A percentile compares a stretch with the other conserved stretches of the same genome.
phyloP scores from a whole-genome alignment of 2,329 filamentous ascomycete genomes.

The Xylariales sp. region DNA sequence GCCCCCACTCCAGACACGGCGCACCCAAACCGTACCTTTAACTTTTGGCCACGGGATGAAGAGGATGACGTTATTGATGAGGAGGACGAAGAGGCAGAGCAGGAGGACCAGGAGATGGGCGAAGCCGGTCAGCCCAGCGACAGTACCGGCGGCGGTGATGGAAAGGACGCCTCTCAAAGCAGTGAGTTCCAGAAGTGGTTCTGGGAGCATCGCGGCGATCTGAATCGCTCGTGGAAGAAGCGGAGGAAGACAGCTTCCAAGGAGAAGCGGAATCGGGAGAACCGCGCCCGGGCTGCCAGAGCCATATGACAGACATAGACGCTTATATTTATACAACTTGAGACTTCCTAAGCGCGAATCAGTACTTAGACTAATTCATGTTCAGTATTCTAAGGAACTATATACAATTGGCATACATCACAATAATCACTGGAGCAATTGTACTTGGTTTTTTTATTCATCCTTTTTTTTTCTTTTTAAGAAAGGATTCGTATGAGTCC shows the following conservation, averaged over 20 bases:
- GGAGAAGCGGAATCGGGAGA: slow-evolving; percentile 63
- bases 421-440: no score
- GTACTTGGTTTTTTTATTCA: no score
- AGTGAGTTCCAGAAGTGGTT: slow-evolving; percentile 64
- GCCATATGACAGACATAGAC: slow-evolving; percentile 34
- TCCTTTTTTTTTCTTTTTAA: no score
- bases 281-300: slow-evolving; percentile 48
- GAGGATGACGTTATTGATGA: slow-evolving; percentile 21
- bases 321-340: no score
- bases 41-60: slow-evolving; percentile 44
- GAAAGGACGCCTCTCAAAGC: slow-evolving; percentile 11
- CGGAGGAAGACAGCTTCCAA: slow-evolving; percentile 59
- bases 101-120: slow-evolving; percentile 32
- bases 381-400: no score
- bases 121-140: slow-evolving; percentile 12
- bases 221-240: slow-evolving; percentile 64
- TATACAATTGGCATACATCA: no score
- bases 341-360: no score
- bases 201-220: slow-evolving; percentile 61
- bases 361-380: no score
- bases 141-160: slow-evolving; percentile 9
- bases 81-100: slow-evolving; percentile 40
- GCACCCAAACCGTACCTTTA: slow-evolving; percentile 62
- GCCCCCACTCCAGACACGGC: slow-evolving; percentile 95
- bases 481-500: no score